Conservation (phyloP, 345 rosid species). For the Triadica sebifera region DNA sequence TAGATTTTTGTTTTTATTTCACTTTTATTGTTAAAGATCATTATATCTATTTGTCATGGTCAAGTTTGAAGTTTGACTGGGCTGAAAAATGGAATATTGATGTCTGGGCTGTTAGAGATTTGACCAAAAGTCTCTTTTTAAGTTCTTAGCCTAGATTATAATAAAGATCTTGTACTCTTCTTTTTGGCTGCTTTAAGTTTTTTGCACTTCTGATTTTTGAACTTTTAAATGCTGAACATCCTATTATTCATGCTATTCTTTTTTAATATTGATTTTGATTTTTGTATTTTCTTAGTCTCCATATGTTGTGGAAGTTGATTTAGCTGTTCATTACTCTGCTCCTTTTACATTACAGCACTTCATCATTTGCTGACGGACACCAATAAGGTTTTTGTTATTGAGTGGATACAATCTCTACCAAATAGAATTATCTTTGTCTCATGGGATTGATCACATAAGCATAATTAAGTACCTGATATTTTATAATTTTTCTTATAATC, state of each 20-base stretch:
- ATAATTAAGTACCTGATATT: not conserved
- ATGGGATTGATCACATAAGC: not conserved
- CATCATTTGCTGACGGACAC: no score
- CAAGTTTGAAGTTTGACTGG: not conserved
- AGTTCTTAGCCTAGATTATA: not conserved
- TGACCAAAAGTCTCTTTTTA: not conserved
- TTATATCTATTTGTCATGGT: no score
- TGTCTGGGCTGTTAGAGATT: not conserved
- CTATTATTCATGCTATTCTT: not conserved
- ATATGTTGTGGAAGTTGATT: not conserved
- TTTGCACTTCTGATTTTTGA: not conserved
- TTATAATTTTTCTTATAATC: not conserved
- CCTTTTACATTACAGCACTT: not conserved
- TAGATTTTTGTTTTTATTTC: not conserved
- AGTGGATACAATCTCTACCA: not conserved
- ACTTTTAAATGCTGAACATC: no score
- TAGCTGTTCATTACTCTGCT: not conserved
- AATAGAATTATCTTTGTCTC: not conserved
- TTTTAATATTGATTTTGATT: not conserved
- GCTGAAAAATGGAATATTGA: no score
- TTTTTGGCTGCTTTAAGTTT: not conserved
- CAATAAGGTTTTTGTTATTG: not conserved
- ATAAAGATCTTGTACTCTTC: conserved; percentile 1
- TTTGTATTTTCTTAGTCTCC: not conserved
- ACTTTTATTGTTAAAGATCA: not conserved